Conservation (phyloP, 805 yeast species). For the Candida hispaniensis region DNA sequence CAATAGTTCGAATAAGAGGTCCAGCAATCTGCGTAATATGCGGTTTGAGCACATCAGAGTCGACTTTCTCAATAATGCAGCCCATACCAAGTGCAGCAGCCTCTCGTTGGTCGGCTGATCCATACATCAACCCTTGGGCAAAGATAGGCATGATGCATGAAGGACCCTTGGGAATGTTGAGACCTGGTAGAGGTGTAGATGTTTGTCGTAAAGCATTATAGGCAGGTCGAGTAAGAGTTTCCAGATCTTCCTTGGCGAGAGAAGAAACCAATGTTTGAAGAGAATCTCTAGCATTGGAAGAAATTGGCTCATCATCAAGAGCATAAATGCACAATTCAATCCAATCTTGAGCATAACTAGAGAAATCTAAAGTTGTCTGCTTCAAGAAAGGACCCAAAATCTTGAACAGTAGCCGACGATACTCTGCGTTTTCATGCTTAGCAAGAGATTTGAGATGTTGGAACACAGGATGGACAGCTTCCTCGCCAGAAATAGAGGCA, state of each 20-base stretch:
- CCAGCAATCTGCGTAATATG: conserved; percentile 92
- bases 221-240: conserved; percentile 70
- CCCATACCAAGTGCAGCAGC: conserved; percentile 82
- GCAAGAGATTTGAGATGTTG: conserved; percentile 68
- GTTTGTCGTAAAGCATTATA: conserved; percentile 57
- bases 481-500: conserved; percentile 60
- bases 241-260: conserved; percentile 67
- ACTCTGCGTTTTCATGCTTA: conserved; percentile 59
- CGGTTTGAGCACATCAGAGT: conserved; percentile 60
- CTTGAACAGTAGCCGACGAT: conserved; percentile 40
- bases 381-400: conserved; percentile 66
- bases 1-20: conserved; percentile 94
- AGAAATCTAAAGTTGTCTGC: conserved; percentile 51
- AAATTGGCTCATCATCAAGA: conserved; percentile 61
- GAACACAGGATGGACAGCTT: conserved; percentile 75
- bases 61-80: conserved; percentile 71
- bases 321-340: conserved; percentile 57
- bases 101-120: conserved; percentile 73
- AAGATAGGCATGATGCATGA: conserved; percentile 81
- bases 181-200: conserved; percentile 57
- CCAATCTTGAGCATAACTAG: conserved; percentile 64
- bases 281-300: conserved; percentile 53
- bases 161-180: conserved; percentile 66
- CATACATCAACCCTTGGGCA: conserved; percentile 92
- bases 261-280: conserved; percentile 55